These are phyloP conservation scores for Dryadomyces quercus-mongolicae DNA, from an alignment of 2,329 filamentous ascomycete genomes.

Conservation along the genomic window DNA sequence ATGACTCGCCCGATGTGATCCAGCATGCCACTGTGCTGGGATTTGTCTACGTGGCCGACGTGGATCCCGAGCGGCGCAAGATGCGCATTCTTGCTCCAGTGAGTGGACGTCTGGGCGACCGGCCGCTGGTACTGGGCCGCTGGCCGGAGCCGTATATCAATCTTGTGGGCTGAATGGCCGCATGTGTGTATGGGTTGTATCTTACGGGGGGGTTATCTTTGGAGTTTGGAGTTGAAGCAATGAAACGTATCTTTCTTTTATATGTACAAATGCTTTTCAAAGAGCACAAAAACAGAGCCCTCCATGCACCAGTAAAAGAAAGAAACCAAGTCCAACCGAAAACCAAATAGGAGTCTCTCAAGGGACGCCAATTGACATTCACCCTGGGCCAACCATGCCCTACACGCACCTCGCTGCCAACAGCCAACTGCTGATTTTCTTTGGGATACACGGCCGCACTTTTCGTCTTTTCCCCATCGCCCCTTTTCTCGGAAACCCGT, in stretches of 20 bases:
- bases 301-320: neutral
- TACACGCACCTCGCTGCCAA: neutral
- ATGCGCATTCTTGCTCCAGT: constrained; percentile 75
- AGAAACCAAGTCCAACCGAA: neutral
- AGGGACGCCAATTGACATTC: neutral
- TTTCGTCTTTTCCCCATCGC: neutral
- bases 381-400: neutral
- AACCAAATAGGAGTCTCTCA: neutral
- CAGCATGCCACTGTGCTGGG: constrained; percentile 78
- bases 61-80: constrained; percentile 73
- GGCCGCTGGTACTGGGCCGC: constrained; percentile 70
- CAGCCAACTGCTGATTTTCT: neutral
- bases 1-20: constrained; percentile 59
- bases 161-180: constrained; percentile 42
- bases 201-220: neutral
- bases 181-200: too few species aligned
- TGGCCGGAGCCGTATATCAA: constrained; percentile 83
- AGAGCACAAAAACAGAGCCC: neutral
- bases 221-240: neutral
- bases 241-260: neutral
- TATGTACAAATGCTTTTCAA: neutral
- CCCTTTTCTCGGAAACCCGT: neutral
- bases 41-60: constrained; percentile 84
- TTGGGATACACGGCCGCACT: neutral
- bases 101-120: constrained; percentile 65